Conservation (phyloP, 345 rosid species). For the Erysimum cheiranthoides region DNA sequence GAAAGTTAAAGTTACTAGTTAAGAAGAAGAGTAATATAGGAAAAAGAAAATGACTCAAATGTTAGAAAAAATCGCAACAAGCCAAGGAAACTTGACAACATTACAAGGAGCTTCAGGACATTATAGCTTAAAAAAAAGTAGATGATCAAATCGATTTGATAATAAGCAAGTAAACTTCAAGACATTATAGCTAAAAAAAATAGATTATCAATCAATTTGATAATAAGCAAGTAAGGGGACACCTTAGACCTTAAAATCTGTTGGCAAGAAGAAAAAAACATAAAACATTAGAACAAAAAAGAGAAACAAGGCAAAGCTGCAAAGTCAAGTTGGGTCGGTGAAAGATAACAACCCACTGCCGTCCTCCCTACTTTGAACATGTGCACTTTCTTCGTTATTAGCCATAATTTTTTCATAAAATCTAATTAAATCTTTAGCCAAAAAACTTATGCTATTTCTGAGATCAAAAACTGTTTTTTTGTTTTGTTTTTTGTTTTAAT, state of each 20-base stretch:
- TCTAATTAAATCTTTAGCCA: neutral
- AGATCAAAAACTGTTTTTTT: neutral
- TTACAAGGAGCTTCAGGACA: too few relatives aligned
- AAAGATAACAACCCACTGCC: constrained; percentile 35
- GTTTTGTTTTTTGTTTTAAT: too few relatives aligned
- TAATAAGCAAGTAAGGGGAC: neutral
- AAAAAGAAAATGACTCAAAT: neutral
- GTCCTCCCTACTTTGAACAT: constrained; percentile 34
- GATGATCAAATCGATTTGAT: too few relatives aligned
- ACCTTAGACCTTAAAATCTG: constrained; percentile 8
- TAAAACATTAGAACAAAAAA: neutral
- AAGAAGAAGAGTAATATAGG: neutral
- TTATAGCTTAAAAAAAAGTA: too few relatives aligned
- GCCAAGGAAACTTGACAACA: too few relatives aligned
- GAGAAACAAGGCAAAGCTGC: constrained; percentile 27
- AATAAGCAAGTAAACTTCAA: too few relatives aligned
- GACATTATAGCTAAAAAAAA: too few relatives aligned
- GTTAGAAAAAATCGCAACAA: neutral
- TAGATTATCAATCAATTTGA: too few relatives aligned
- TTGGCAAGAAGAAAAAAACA: constrained; percentile 11
- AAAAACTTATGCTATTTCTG: constrained; percentile 10
- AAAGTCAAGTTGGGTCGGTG: constrained; percentile 50
- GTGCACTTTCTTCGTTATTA: constrained; percentile 16
- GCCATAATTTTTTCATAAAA: constrained; percentile 3
- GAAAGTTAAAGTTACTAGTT: constrained; percentile 25